Base-by-base conservation (phyloP, 1,284 basidiomycete genomes). In the Puccinia novopanici region DNA sequence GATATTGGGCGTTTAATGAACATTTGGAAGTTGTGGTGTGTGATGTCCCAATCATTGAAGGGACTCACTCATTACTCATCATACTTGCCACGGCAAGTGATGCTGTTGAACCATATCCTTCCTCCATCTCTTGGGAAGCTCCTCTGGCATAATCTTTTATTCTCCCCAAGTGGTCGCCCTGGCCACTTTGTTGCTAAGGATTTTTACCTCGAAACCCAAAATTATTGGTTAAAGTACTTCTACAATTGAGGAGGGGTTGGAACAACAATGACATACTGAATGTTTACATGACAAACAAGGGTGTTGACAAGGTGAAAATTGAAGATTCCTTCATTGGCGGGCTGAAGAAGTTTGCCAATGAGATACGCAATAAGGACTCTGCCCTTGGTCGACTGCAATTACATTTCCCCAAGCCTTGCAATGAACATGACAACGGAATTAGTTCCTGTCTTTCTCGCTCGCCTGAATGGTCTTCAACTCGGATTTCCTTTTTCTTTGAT, bases 131-230 rank as follows among this genome's bases (percentile, higher is more conserved):
- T 74, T 2, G 34, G 50, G 15, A 74, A 74, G 24, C n/a, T 55
- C n/a, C 30, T 74, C 2, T 17, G 37, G 2, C 71, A 74, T 30
- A 54, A 30, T 12, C 10, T 74, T 6, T 30, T 74, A 15, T 52
- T 74, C 17, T 55, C 71, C 12, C 54, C 54, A 22, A 57, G 30
- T 9, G 52, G 54, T n/a, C 34, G 50, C 17, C 48, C 50, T 17
- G 71, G 52, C 2, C 71, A 74, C 52, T 74, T 40, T 52, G 48
- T 74, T 10, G 50, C 24, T 27, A 57, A 54, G 22, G 54, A 57
- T 45, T n/a, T n/a, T n/a, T n/a, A n/a, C n/a, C n/a, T n/a, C n/a
- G n/a, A n/a, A n/a, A n/a, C n/a, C n/a, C n/a, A n/a, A n/a, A n/a
- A n/a, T n/a, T n/a, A n/a, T n/a, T n/a, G n/a, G n/a, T n/a, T n/a